A percentile compares a stretch with the other conserved stretches of the same genome.
These are phyloP conservation scores for Neoscytalidium dimidiatum DNA, from an alignment of 2,329 filamentous ascomycete genomes.

Conservation along the genomic window DNA sequence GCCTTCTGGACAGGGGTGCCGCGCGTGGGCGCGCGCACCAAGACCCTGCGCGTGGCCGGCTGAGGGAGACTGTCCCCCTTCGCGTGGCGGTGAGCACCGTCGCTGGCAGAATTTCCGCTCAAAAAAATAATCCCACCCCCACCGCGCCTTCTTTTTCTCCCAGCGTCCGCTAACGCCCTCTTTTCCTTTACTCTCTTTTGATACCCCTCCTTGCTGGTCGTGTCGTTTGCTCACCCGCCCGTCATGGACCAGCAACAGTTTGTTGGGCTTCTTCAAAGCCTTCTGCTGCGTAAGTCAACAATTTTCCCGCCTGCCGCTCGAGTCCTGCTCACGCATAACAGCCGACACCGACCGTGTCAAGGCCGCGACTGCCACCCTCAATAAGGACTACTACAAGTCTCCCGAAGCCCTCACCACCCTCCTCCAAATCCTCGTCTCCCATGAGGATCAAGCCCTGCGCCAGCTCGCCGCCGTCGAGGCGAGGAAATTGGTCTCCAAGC, in stretches of 20 bases:
- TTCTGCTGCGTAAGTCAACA: slow-evolving; percentile 82
- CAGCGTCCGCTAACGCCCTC: neutral
- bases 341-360: slow-evolving; percentile 78
- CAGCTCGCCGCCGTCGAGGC: slow-evolving; percentile 93
- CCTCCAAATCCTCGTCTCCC: slow-evolving; percentile 82
- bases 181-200: slow-evolving; percentile 16
- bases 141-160: slow-evolving; percentile 4
- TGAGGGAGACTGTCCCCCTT: neutral
- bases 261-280: slow-evolving; percentile 81
- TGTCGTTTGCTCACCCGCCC: slow-evolving; percentile 3
- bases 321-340: slow-evolving; percentile 40
- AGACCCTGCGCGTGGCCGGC: neutral
- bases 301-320: slow-evolving; percentile 33
- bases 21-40: neutral
- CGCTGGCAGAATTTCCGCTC: slow-evolving; percentile 18
- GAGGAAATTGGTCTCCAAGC: slow-evolving; percentile 77
- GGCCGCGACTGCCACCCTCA: slow-evolving; percentile 83
- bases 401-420: slow-evolving; percentile 82
- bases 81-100: neutral
- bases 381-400: slow-evolving; percentile 89
- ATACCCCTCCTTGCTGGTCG: slow-evolving; percentile 16
- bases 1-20: neutral
- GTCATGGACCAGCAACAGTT: slow-evolving; percentile 81
- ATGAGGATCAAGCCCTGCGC: slow-evolving; percentile 68
- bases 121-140: slow-evolving; percentile 16